Evolutionary conservation across 495 filamentous ascomycete species (phyloP).

Genomic region (Cetradonia linearis): DNA sequence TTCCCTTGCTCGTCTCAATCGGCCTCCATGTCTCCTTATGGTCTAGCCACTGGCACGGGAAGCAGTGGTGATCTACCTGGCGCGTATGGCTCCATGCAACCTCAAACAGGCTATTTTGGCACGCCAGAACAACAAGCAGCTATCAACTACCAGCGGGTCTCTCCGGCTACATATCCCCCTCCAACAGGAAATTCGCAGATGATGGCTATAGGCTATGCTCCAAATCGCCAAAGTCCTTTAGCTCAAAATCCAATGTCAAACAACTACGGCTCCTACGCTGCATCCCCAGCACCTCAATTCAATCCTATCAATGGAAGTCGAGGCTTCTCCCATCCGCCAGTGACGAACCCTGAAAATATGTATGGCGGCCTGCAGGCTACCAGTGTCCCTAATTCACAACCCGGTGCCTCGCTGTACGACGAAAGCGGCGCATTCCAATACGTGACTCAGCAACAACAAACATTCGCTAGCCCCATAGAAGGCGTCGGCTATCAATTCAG

Average conservation of each 20-base stretch:
- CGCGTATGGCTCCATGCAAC: slow-evolving; percentile 14
- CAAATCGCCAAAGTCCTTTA: slow-evolving; percentile 3
- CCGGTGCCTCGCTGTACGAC: slow-evolving; percentile 14
- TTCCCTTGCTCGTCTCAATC: slow-evolving; percentile 12
- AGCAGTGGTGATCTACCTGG: slow-evolving; percentile 14
- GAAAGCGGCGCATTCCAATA: slow-evolving; percentile 16
- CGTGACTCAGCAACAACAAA: slow-evolving; percentile 18
- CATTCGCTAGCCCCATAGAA: slow-evolving; percentile 13
- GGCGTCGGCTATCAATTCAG: slow-evolving; percentile 10
- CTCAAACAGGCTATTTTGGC: slow-evolving; percentile 14
- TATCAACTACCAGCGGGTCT: slow-evolving; percentile 19
- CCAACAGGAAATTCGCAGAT: slow-evolving; percentile 17
- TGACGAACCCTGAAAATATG: slow-evolving; percentile 19
- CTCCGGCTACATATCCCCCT: slow-evolving; percentile 25
- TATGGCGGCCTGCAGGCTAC: slow-evolving; percentile 14
- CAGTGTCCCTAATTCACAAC: slow-evolving; percentile 20
- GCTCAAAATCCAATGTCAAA: slow-evolving; percentile 15
- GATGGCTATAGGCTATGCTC: slow-evolving; percentile 12
- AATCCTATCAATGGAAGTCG: slow-evolving; percentile 17
- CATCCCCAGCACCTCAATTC: slow-evolving; percentile 16
- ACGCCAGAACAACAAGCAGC: slow-evolving; percentile 5
- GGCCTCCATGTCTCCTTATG: slow-evolving; percentile 18
- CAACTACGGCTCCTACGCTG: slow-evolving; percentile 12
- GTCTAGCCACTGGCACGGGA: slow-evolving; percentile 1
- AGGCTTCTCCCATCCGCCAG: slow-evolving; percentile 5